Evolutionary conservation across 2,329 filamentous ascomycete species (phyloP).

Genomic region (Ciborinia camelliae): DNA sequence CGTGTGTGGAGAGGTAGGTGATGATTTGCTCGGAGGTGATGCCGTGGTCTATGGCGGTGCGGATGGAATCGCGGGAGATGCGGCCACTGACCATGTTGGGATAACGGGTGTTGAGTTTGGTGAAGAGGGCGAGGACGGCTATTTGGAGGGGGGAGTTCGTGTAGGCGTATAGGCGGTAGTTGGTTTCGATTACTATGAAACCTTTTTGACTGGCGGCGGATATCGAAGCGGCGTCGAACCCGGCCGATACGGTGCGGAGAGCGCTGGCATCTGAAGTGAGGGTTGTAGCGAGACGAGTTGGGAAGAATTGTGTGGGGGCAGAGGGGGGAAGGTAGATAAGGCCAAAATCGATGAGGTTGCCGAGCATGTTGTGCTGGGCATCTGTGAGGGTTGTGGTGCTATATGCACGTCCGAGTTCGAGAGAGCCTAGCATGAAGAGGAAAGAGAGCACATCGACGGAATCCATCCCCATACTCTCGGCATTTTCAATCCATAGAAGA

Average conservation of each 20-base stretch:
- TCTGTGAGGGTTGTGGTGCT: slow-evolving; percentile 79
- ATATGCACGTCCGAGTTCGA: slow-evolving; percentile 89
- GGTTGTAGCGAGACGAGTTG: slow-evolving; percentile 89
- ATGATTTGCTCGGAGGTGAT: slow-evolving; percentile 97
- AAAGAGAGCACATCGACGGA: slow-evolving; percentile 93
- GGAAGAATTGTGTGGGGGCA: slow-evolving; percentile 67
- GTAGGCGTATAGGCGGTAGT: slow-evolving; percentile 96
- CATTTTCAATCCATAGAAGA: slow-evolving; percentile 87
- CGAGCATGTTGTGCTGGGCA: slow-evolving; percentile 83
- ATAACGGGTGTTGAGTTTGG: slow-evolving; percentile 83
- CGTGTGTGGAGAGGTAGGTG: slow-evolving; percentile 84
- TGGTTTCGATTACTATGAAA: slow-evolving; percentile 95
- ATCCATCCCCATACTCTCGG: slow-evolving; percentile 66
- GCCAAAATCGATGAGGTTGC: slow-evolving; percentile 85
- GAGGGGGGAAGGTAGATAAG: slow-evolving; percentile 73
- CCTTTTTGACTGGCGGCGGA: slow-evolving; percentile 54
- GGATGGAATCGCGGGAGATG: slow-evolving; percentile 83
- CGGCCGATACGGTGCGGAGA: slow-evolving; percentile 66
- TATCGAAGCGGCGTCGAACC: slow-evolving; percentile 64
- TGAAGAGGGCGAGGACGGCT: slow-evolving; percentile 86
- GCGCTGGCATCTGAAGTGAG: slow-evolving; percentile 72
- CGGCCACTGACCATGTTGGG: slow-evolving; percentile 92
- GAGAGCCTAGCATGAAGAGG: slow-evolving; percentile 88
- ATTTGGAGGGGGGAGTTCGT: slow-evolving; percentile 93
- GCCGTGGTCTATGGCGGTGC: slow-evolving; percentile 79